Conservation (phyloP, 148 eudicot genomes). For the Limonium bicolor region DNA sequence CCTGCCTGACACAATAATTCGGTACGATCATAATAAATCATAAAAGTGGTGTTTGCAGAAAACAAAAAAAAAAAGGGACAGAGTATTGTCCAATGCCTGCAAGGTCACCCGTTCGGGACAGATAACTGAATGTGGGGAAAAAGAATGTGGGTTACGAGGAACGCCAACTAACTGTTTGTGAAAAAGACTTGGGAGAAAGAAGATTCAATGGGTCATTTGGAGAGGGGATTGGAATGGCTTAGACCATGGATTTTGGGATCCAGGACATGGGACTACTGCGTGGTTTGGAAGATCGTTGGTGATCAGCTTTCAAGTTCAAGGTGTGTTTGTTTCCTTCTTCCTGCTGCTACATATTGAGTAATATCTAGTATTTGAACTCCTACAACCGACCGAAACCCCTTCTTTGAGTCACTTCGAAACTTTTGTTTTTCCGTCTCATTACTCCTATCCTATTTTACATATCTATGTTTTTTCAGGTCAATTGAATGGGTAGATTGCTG, state of each 20-base stretch:
- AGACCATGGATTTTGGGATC: slow-evolving; percentile 30
- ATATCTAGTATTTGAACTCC: background rate
- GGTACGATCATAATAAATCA: too few relatives aligned
- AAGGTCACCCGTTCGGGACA: too few relatives aligned
- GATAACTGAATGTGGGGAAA: too few relatives aligned
- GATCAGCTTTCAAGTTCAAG: slow-evolving; percentile 82
- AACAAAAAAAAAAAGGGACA: too few relatives aligned
- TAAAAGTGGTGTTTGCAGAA: too few relatives aligned
- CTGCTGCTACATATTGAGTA: background rate
- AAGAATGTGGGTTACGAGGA: too few relatives aligned
- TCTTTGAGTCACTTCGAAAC: too few relatives aligned
- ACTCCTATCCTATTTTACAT: too few relatives aligned
- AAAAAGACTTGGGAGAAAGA: slow-evolving; percentile 3
- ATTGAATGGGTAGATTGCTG: slow-evolving; percentile 63
- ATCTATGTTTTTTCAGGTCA: slow-evolving; percentile 27
- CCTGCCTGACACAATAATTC: too few relatives aligned
- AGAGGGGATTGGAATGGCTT: slow-evolving; percentile 31
- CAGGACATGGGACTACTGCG: slow-evolving; percentile 66
- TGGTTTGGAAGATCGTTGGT: slow-evolving; percentile 52
- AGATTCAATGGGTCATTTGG: slow-evolving; percentile 31
- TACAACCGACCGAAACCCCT: too few relatives aligned
- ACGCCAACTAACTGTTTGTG: slow-evolving; percentile 14
- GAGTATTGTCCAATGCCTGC: too few relatives aligned
- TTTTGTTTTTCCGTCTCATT: too few relatives aligned
- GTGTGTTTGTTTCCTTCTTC: slow-evolving; percentile 11